Conservation (phyloP, 257 asterid species). For the Petrea volubilis region DNA sequence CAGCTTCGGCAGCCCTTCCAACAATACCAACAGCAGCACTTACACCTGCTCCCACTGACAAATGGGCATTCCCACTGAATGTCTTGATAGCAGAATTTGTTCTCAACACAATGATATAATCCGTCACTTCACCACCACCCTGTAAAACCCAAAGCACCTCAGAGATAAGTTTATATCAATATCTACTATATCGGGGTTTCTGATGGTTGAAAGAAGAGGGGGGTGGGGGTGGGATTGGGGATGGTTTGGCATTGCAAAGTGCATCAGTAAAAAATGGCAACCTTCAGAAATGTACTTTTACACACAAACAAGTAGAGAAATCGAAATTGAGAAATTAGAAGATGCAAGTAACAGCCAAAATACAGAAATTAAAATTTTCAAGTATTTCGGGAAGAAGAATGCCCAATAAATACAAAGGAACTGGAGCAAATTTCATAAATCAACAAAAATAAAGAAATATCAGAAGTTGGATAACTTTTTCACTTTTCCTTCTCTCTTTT, state of each 20-base stretch:
- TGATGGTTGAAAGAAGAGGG: neutral
- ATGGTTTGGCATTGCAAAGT: no score
- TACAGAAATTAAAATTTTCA: neutral
- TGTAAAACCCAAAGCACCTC: conserved; percentile 22
- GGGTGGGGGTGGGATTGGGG: neutral
- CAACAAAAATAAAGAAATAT: neutral
- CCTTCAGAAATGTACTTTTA: no score
- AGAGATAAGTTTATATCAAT: neutral
- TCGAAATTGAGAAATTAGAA: no score
- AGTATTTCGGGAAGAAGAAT: neutral
- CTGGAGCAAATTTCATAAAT: neutral
- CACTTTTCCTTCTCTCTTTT: no score
- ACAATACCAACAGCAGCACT: conserved; percentile 66
- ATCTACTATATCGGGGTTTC: neutral
- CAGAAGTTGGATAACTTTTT: no score
- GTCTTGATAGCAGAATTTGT: conserved; percentile 63
- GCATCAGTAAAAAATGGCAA: no score
- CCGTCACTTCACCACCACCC: conserved; percentile 86
- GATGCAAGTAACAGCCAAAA: neutral
- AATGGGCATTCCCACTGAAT: conserved; percentile 54
- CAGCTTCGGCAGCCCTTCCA: conserved; percentile 83
- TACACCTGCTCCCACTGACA: conserved; percentile 72
- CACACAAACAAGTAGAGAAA: no score
- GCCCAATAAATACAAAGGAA: neutral
- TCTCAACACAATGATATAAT: conserved; percentile 65